Evolutionary conservation across 2,329 filamentous ascomycete genomes (phyloP), one percentile per base, ranked within the genome.

Genomic region (Claviceps cyperi): DNA sequence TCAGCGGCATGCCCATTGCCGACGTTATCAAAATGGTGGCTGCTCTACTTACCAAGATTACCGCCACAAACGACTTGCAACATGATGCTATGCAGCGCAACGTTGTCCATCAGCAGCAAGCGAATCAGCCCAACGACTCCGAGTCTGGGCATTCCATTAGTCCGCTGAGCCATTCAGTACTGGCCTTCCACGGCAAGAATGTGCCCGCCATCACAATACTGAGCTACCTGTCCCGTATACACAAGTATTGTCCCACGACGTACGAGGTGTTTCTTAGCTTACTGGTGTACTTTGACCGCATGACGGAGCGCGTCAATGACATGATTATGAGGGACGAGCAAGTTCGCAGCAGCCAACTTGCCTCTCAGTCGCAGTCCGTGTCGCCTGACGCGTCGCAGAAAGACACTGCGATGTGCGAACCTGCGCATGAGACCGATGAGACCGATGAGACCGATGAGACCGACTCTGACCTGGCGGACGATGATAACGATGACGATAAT

Each of bases 21-120:
- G 91, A 98, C 62, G 87, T 98, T 58, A 98, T 98, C 63, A 91
- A 97, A 67, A 97, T 98, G 92, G 92, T 98, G 4, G 92, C 92
- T 4, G 92, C 90, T 6, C 76, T 98, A 22, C 73, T 98, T 54
- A 95, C 91, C 51, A 97, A 97, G 66, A 98, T 98, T 59, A 97
- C 92, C 5, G 88, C 87, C 3, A 96, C 91, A 51, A 98, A 98
- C 63, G 92, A 98, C 64, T 72, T 84, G 48, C 90, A 97, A 64
- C 91, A 97, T 66, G 88, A 96, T 63, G 86, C 90, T 55, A 69
- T 95, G 56, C 88, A 96, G 66, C 80, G 88, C 50, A 80, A 78
- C 53, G 75, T 72, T 3, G 66, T 73, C n/a, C 76, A 79, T 51
- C 74, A 78, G 53, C 75, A 77, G 51, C 76, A 78, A 55, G 76